phyloP scores from a whole-genome alignment of 2,329 filamentous ascomycete species.

The Cercospora nicotianae region DNA sequence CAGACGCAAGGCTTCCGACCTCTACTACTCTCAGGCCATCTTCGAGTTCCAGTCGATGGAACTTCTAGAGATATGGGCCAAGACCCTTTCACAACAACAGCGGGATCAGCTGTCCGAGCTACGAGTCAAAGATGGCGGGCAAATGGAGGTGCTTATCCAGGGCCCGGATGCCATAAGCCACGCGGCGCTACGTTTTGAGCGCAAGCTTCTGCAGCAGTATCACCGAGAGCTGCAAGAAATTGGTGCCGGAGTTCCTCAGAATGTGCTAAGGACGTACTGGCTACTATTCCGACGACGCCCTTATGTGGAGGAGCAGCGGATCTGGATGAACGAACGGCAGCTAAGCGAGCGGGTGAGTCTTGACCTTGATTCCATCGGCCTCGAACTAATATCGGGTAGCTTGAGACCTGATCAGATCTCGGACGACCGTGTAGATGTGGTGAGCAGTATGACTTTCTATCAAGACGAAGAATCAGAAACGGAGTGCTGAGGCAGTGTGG shows the following conservation, averaged over 20 bases:
- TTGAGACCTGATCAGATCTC: background rate
- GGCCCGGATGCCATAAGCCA: background rate
- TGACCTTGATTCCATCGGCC: background rate
- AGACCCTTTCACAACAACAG: background rate
- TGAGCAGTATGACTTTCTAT: background rate
- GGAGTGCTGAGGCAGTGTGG: background rate
- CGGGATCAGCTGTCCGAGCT: background rate
- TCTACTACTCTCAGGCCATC: background rate
- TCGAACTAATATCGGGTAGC: background rate
- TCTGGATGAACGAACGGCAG: background rate
- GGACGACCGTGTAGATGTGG: background rate
- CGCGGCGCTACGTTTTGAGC: background rate
- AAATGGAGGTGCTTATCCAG: background rate
- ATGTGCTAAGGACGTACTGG: background rate
- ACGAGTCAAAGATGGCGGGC: background rate
- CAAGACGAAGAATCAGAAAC: background rate
- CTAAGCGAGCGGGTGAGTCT: background rate
- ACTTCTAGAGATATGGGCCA: background rate
- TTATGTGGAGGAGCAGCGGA: background rate
- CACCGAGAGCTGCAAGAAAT: background rate
- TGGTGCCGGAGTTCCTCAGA: background rate
- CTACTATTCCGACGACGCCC: background rate
- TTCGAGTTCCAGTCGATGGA: background rate
- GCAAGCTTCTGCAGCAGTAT: background rate
- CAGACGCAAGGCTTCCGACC: background rate